A percentile compares a stretch with the other conserved stretches of the same genome.
These are phyloP conservation scores for Apiotrichum montevideense DNA, from an alignment of 1,284 basidiomycete genomes.

Conservation along the genomic window DNA sequence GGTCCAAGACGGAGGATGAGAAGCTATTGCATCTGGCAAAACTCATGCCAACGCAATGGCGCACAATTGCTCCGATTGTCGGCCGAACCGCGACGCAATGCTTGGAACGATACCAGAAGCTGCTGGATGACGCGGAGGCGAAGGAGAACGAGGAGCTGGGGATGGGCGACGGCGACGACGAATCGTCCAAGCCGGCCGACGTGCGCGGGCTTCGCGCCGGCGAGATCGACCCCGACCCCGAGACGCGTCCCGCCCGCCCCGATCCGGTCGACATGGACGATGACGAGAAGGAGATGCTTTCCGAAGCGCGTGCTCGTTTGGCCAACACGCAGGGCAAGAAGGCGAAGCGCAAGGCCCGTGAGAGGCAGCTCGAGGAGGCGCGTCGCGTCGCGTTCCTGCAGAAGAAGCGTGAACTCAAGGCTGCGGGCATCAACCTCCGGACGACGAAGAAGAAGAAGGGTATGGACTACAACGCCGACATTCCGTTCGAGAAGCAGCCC, in stretches of 20 bases:
- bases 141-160: slow-evolving; percentile 91
- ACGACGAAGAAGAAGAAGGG: slow-evolving; percentile 90
- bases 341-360: slow-evolving; percentile 95
- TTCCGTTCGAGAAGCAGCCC: slow-evolving; percentile 96
- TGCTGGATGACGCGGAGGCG: slow-evolving; percentile 93
- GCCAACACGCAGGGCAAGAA: slow-evolving; percentile 99
- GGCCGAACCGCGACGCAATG: slow-evolving; percentile 99
- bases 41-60: slow-evolving; percentile 99
- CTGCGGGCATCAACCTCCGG: slow-evolving; percentile 82
- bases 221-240: slow-evolving; percentile 98
- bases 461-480: slow-evolving; percentile 99
- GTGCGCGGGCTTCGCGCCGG: slow-evolving; percentile 83
- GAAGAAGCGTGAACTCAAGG: slow-evolving; percentile 96
- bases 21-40: slow-evolving; percentile 97
- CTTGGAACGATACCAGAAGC: slow-evolving; percentile 94
- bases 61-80: slow-evolving; percentile 97
- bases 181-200: slow-evolving; percentile 77
- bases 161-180: slow-evolving; percentile 68
- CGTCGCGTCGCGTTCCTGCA: slow-evolving; percentile 88
- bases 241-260: slow-evolving; percentile 94
- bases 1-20: slow-evolving; percentile 99
- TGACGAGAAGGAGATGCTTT: slow-evolving; percentile 99
- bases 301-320: slow-evolving; percentile 92
- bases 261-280: slow-evolving; percentile 99
- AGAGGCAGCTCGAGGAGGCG: slow-evolving; percentile 93